Conservation (phyloP, 805 yeast genomes). For the Metschnikowia colocasiae region DNA sequence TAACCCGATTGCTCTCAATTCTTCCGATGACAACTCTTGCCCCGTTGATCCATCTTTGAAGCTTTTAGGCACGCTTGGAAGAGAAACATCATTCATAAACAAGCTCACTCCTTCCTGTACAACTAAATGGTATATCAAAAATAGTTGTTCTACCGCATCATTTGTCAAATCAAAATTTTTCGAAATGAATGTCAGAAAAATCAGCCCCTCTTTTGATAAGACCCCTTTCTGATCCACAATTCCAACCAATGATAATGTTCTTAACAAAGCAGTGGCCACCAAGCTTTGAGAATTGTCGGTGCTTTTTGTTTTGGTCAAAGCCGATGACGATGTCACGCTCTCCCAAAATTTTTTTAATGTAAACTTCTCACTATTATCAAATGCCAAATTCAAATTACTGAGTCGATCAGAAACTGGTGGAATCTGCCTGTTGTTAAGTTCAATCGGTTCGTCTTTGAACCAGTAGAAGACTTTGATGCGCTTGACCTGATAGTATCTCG, state of each 20-base stretch:
- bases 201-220: conserved; percentile 42
- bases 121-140: conserved; percentile 46
- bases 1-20: conserved; percentile 29
- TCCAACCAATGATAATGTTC: conserved; percentile 51
- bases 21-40: conserved; percentile 38
- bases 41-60: conserved; percentile 24
- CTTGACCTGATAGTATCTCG: conserved; percentile 82
- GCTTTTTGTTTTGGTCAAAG: background rate
- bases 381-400: conserved; percentile 6
- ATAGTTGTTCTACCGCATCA: conserved; percentile 36
- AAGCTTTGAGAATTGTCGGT: conserved; percentile 1
- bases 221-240: conserved; percentile 38
- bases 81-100: conserved; percentile 35
- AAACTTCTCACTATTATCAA: conserved; percentile 17
- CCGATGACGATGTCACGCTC: conserved; percentile 15
- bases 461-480: conserved; percentile 53
- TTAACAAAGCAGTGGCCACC: conserved; percentile 19
- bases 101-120: conserved; percentile 36
- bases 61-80: conserved; percentile 29
- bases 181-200: conserved; percentile 35
- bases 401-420: conserved; percentile 49
- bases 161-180: conserved; percentile 16
- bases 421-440: conserved; percentile 49
- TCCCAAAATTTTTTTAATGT: conserved; percentile 24
- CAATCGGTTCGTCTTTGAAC: conserved; percentile 45